Evolutionary conservation across 1,284 basidiomycete genomes (phyloP), one percentile per base, ranked within the genome.

Genomic region (Puccinia horiana): DNA sequence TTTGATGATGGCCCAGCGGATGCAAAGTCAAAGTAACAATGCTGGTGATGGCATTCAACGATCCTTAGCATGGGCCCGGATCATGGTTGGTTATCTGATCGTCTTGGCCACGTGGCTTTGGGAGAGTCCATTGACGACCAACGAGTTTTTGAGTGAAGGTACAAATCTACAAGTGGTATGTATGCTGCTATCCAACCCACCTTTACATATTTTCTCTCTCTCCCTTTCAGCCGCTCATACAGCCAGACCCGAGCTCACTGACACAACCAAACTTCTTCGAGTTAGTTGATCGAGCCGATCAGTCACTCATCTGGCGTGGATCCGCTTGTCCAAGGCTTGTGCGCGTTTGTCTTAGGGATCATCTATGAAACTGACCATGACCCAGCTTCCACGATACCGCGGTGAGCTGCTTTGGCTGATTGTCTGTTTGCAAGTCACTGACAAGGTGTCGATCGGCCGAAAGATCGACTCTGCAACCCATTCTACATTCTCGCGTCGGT

Each of bases 341-440:
- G 94, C 80, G 92, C 94, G 0, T 96, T 98, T 89, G 88, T 98
- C 5, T 90, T 99, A 8, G 96, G 96, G 26, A 90, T 94, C 52
- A 94, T 94, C 87, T 99, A 99, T 87, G 95, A 97, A 87, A 97
- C 93, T 89, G 94, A 97, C 86, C 91, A 93, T 63, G 93, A 96
- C 85, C 93, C 94, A 0, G 94, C 94, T 35, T 94, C 95, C 18
- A 44, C 80, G 85, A 93, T 97, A 81, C 94, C 93, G 14, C 90
- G 94, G 92, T 92, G 82, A 49, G 89, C 85, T 72, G 76, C 49
- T 83, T 42, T 73, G 26, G 29, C 16, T 67, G 69, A 79, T 23
- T 37, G 70, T 72, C 54, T 54, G 52, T 74, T 54, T 26, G 32
- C 42, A 26, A 35, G 23, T 63, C 32, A 26, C 63, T 35, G 40